Percentiles rank a stretch among this genome's conserved stretches.
These are phyloP conservation scores for Leccinum olivaceopallidum DNA, from an alignment of 768 basidiomycete genomes.

Conservation along the genomic window DNA sequence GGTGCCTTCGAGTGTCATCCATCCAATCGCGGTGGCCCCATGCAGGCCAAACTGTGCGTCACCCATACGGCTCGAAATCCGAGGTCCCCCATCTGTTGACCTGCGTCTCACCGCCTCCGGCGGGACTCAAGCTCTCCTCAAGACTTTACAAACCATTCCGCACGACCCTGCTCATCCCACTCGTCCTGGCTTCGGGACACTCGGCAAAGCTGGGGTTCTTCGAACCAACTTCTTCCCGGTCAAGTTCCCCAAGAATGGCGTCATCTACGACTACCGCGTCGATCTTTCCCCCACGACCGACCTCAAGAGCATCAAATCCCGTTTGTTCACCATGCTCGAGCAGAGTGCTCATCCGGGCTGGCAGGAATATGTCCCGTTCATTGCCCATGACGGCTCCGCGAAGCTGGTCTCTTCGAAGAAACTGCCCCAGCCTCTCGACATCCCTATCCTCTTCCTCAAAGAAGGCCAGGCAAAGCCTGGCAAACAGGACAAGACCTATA, in stretches of 20 bases:
- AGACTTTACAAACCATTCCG: conserved; percentile 29
- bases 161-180: conserved; percentile 41
- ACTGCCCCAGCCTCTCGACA: conserved; percentile 39
- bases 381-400: conserved; percentile 44
- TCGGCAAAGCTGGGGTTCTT: conserved; percentile 40
- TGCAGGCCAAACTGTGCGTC: too few relatives aligned
- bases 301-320: conserved; percentile 38
- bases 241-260: conserved; percentile 36
- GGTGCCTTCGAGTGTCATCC: too few relatives aligned
- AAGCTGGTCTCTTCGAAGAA: conserved; percentile 41
- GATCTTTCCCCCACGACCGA: conserved; percentile 36
- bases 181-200: conserved; percentile 47
- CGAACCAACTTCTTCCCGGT: conserved; percentile 54
- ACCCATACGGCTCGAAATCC: too few relatives aligned
- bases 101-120: conserved; percentile 31
- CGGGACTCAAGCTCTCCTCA: conserved; percentile 25
- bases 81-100: conserved; percentile 34
- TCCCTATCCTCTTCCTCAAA: conserved; percentile 38
- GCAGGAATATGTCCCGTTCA: conserved; percentile 33
- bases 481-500: conserved; percentile 36
- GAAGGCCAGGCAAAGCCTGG: conserved; percentile 39
- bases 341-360: conserved; percentile 37
- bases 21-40: too few relatives aligned
- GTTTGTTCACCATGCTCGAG: conserved; percentile 47
- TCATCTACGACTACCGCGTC: conserved; percentile 48